These are phyloP conservation scores for Nakaseomyces kungkrabaensis DNA, from an alignment of 1,139 yeast species.

Conservation along the genomic window DNA sequence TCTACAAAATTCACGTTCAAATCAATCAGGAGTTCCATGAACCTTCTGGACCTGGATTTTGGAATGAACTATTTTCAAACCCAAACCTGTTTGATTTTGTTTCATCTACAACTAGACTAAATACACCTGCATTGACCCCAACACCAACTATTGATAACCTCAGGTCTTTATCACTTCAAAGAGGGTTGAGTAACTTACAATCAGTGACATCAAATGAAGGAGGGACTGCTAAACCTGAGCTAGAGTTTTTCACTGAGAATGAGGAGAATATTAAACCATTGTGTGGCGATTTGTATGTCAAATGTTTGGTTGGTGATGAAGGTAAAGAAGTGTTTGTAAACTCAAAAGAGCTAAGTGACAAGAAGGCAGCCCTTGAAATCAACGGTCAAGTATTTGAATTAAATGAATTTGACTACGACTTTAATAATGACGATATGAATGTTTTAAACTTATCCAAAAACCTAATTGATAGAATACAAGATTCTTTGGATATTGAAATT, in stretches of 20 bases:
- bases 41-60: constrained; percentile 22
- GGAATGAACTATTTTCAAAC: constrained; percentile 21
- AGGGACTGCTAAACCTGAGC: constrained; percentile 9
- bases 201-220: neutral
- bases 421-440: neutral
- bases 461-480: neutral
- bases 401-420: constrained; percentile 8
- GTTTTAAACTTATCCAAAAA: neutral
- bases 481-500: constrained; percentile 1
- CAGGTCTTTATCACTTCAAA: neutral
- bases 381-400: constrained; percentile 3
- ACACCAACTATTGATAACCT: neutral
- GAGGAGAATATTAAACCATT: constrained; percentile 7
- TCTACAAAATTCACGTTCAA: constrained; percentile 22
- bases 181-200: neutral
- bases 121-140: constrained; percentile 2
- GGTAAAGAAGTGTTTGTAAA: constrained; percentile 13
- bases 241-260: constrained; percentile 1
- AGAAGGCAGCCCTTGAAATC: constrained; percentile 6
- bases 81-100: constrained; percentile 14
- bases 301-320: constrained; percentile 15
- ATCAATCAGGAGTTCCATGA: constrained; percentile 19
- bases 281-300: constrained; percentile 11
- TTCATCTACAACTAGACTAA: constrained; percentile 5
- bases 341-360: constrained; percentile 10